Base-by-base conservation (phyloP, 768 basidiomycete species). In the Lyophyllum decastes region DNA sequence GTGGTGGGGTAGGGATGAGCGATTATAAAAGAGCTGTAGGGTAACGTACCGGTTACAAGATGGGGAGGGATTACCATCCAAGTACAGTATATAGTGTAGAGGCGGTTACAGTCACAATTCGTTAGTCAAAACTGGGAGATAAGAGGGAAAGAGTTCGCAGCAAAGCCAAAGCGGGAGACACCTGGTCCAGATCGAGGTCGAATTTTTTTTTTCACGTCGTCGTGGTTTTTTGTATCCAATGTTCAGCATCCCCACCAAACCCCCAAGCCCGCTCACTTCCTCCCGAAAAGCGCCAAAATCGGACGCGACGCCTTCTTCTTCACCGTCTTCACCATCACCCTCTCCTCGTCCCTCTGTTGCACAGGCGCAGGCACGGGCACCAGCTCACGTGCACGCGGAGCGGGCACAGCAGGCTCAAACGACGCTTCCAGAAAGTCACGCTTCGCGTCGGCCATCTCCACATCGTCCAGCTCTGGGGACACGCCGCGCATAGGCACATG, bases 251-350 rank as follows among this genome's bases (percentile, higher is more conserved):
- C 4, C 30, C 30, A 30, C 30, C 30, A 10, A 4, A 30, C 10
- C 30, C 10, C 30, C 30, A 10, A 4, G 10, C 30, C 30, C 30
- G 5, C 30, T 58, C 46, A 61, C 54, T 58, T 61, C 10, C 57
- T 24, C 44, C 57, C 54, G 38, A 61, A 61, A 27, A 61, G 51
- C 25, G 45, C 48, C 53, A 61, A 52, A 2, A 61, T 24, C 10
- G 45, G 26, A 3, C 49, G 38, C 19, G 57, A 58, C 19, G 45
- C 26, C 54, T 61, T 61, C 55, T 57, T 61, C 45, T 49, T 55
- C 88, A 90, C 64, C 90, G 87, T 21, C 30, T 10, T 30, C 30
- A 5, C 30, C 88, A 90, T 64, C 90, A 86, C 17, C 45, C 35
- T 48, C 72, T 86, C 87, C 52, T 85, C 84, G 25, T 89, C 90